Evolutionary conservation across 2,329 filamentous ascomycete species (phyloP).

Genomic region (Xylariales sp.): DNA sequence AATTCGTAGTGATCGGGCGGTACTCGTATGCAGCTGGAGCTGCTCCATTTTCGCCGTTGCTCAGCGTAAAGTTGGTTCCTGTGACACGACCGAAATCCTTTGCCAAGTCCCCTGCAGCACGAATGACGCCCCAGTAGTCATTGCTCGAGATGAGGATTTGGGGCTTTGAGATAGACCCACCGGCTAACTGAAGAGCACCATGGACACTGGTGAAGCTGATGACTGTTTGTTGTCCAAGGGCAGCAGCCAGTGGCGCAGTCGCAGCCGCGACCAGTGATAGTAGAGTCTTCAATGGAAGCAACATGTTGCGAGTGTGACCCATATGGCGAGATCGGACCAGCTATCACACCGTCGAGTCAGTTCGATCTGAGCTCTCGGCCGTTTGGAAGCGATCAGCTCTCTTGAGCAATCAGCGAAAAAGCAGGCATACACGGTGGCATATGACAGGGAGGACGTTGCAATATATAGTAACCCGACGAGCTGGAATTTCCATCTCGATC

Average conservation of each 20-base stretch:
- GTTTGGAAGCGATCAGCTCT: too few species aligned
- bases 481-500: slow-evolving; percentile 2
- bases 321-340: too few species aligned
- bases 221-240: slow-evolving; percentile 24
- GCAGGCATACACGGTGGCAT: too few species aligned
- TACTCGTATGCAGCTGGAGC: slow-evolving; percentile 37
- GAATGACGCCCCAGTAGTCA: slow-evolving; percentile 65
- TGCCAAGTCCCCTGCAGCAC: slow-evolving; percentile 63
- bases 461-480: neutral
- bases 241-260: slow-evolving; percentile 11
- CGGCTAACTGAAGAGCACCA: slow-evolving; percentile 21
- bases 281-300: neutral
- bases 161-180: slow-evolving; percentile 20
- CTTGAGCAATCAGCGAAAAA: too few species aligned
- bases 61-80: slow-evolving; percentile 57
- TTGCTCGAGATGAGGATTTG: slow-evolving; percentile 49
- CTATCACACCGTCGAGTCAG: too few species aligned
- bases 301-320: slow-evolving; percentile 3
- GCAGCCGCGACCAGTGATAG: slow-evolving; percentile 9
- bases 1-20: slow-evolving; percentile 39
- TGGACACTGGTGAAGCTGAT: slow-evolving; percentile 20
- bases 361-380: too few species aligned
- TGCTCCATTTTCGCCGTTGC: slow-evolving; percentile 38
- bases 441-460: too few species aligned
- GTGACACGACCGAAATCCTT: slow-evolving; percentile 68